Percentiles rank a stretch among this genome's conserved stretches.
phyloP scores from a whole-genome alignment of 108 stramenopile genomes.

The Stephanodiscus triporus region DNA sequence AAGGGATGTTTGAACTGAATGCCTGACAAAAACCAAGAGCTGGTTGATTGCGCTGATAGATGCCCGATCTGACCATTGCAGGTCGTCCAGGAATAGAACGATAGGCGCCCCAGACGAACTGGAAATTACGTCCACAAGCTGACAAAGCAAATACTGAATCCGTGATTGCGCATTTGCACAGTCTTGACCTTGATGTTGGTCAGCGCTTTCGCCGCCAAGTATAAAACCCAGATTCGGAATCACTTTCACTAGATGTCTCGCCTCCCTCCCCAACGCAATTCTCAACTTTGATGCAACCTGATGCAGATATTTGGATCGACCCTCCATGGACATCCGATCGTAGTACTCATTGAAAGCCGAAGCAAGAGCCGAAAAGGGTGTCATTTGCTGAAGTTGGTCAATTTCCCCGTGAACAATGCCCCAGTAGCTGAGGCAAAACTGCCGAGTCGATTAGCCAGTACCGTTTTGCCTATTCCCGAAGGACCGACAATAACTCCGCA shows the following conservation, averaged over 20 bases:
- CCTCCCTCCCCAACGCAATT: slow-evolving; percentile 3
- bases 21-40: slow-evolving; percentile 3
- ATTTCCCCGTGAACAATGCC: slow-evolving; percentile 29
- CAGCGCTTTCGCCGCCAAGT: background rate
- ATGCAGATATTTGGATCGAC: background rate
- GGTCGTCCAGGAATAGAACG: slow-evolving; percentile 19
- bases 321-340: slow-evolving; percentile 1
- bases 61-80: slow-evolving; percentile 26
- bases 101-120: slow-evolving; percentile 9
- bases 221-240: slow-evolving; percentile 6
- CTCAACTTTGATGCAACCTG: slow-evolving; percentile 12
- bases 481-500: slow-evolving; percentile 22
- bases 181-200: background rate
- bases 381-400: slow-evolving; percentile 24
- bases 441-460: slow-evolving; percentile 18
- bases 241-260: slow-evolving; percentile 7
- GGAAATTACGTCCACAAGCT: slow-evolving; percentile 24
- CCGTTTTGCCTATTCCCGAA: slow-evolving; percentile 34
- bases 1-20: background rate
- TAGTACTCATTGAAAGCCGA: slow-evolving; percentile 37
- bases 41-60: slow-evolving; percentile 13
- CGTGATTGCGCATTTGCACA: slow-evolving; percentile 24
- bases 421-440: slow-evolving; percentile 6
- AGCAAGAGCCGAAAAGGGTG: slow-evolving; percentile 37
- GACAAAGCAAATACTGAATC: slow-evolving; percentile 28